Percentiles rank a stretch among this genome's conserved stretches.
These are phyloP conservation scores for Colletotrichum tropicicola DNA, from an alignment of 2,329 filamentous ascomycete genomes.

Conservation along the genomic window DNA sequence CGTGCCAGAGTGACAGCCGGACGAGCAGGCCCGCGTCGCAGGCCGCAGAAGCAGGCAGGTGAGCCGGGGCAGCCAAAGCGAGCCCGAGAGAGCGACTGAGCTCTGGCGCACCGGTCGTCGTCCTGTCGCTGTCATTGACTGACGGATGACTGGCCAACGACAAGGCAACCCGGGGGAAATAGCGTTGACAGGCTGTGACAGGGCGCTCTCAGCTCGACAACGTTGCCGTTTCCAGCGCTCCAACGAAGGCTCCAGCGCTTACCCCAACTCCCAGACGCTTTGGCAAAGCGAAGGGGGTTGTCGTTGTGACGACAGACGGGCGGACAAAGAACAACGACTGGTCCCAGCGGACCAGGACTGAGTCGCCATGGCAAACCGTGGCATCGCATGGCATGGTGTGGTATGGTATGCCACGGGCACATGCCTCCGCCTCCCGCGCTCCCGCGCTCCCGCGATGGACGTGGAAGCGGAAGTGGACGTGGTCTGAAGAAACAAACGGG, in stretches of 20 bases:
- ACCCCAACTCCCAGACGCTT: slow-evolving; percentile 19
- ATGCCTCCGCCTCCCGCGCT: slow-evolving; percentile 3
- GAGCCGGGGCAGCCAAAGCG: not conserved
- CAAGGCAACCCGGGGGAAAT: slow-evolving; percentile 6
- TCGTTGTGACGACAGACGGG: slow-evolving; percentile 16
- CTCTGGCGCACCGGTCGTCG: slow-evolving; percentile 12
- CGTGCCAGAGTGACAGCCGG: slow-evolving; percentile 23
- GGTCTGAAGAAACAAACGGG: slow-evolving; percentile 21
- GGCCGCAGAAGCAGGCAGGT: slow-evolving; percentile 8
- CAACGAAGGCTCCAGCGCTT: slow-evolving; percentile 19
- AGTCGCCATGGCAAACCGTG: not conserved
- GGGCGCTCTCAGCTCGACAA: slow-evolving; percentile 3
- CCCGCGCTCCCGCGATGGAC: slow-evolving; percentile 1
- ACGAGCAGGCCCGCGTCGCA: slow-evolving; percentile 16
- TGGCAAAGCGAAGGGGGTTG: not conserved
- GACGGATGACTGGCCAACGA: slow-evolving; percentile 15
- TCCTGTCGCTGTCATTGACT: slow-evolving; percentile 12
- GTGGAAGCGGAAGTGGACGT: not conserved
- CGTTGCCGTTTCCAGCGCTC: not conserved
- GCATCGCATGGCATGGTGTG: not conserved
- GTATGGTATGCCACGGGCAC: not conserved
- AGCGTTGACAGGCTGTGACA: slow-evolving; percentile 16
- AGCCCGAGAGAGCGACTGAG: not conserved
- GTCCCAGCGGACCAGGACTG: slow-evolving; percentile 2
- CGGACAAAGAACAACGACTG: slow-evolving; percentile 29